Base-by-base conservation (phyloP, 2,329 filamentous ascomycete genomes). In the Zarea fungicola region DNA sequence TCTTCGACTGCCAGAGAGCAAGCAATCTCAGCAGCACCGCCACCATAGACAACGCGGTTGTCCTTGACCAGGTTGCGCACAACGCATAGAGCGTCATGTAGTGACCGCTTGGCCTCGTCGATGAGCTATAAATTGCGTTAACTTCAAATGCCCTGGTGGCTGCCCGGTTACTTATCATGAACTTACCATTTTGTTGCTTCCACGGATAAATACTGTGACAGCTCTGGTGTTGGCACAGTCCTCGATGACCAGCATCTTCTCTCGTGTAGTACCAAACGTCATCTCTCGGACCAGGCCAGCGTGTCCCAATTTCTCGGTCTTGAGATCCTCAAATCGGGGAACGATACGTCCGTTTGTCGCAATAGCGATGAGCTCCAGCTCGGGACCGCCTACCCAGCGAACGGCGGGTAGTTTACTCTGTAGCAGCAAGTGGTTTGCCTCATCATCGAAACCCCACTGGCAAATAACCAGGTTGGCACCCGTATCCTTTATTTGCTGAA, bases 171-270 rank as follows among this genome's bases (percentile, higher is more conserved):
- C 6, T 11, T 8, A 14, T 8, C 8, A 8, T 34, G 7, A 37
- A 69, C 78, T 65, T 70, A 92, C 89, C 93, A 99, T 99, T 79
- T 97, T 99, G 81, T 99, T 99, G 77, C 90, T 95, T 62, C 93
- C 93, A 62, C 93, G 81, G 52, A 99, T 88, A 68, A 99, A 99
- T 48, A 95, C 84, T 3, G 93, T 99, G 52, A 99, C 95, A 37
- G 93, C 93, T 61, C 93, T 80, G 51, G 89, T 96, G 75, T 99
- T 99, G 63, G 95, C 93, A 65, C 93, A 99, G 72, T 99, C 93
- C 73, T 99, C 95, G 60, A 99, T 99, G 50, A 99, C 89, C 60
- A 99, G 77, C 93, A 99, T 99, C 82, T 99, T 97, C 72, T 99
- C 93, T 63, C 93, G 82, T 36, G 93, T 99, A 2, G 93, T 99